Conservation (phyloP, 208 protist species). For the Leishmania aethiopica region DNA sequence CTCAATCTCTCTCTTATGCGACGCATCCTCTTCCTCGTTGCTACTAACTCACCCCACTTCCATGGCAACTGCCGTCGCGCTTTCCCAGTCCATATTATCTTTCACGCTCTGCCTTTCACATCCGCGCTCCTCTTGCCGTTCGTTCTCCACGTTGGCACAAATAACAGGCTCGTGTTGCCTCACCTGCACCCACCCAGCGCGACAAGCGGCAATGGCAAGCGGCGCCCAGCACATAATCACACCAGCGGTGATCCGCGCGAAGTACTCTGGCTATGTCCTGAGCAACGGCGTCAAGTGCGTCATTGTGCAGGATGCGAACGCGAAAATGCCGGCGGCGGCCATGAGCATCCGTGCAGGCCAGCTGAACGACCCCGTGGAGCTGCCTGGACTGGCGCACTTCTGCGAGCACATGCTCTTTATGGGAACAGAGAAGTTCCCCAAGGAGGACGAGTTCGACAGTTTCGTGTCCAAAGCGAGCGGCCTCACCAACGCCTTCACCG, state of each 20-base stretch:
- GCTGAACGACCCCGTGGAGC: conserved; percentile 61
- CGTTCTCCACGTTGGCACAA: not conserved
- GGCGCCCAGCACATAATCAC: conserved; percentile 47
- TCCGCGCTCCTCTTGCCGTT: not conserved
- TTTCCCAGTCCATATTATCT: not conserved
- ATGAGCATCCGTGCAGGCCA: conserved; percentile 78
- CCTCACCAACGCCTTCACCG: conserved; percentile 88
- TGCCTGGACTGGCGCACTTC: conserved; percentile 92
- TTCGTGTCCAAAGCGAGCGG: conserved; percentile 81
- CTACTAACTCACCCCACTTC: not conserved
- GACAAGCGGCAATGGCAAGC: conserved; percentile 13
- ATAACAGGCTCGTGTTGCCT: not conserved
- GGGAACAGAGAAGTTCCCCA: conserved; percentile 92
- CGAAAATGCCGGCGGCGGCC: conserved; percentile 62
- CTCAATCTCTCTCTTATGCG: not conserved
- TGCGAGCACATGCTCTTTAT: conserved; percentile 96
- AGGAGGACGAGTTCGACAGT: conserved; percentile 85
- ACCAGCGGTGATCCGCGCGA: conserved; percentile 39
- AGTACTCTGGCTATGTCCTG: conserved; percentile 62
- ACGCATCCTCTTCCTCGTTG: not conserved
- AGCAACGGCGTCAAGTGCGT: conserved; percentile 79
- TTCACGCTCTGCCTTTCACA: not conserved
- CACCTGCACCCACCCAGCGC: not conserved
- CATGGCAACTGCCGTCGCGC: not conserved
- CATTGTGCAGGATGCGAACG: conserved; percentile 67